phyloP scores from a whole-genome alignment of 305 asterid species.

The Solanum chacoense region DNA sequence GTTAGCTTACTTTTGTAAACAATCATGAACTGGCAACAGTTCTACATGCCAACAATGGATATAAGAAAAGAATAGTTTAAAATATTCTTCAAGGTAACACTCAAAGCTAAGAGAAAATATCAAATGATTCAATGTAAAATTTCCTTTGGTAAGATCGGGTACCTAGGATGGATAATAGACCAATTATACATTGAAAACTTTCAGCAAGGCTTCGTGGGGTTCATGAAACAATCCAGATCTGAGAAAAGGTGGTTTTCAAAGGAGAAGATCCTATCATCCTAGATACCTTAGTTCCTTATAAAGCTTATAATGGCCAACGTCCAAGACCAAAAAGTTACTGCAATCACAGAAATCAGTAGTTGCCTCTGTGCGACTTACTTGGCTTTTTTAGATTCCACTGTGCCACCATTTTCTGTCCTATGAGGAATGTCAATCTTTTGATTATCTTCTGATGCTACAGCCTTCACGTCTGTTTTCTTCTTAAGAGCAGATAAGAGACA shows the following conservation, averaged over 20 bases:
- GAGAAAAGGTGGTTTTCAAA: neutral
- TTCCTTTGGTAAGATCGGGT: neutral
- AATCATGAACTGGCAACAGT: neutral
- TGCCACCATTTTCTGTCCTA: constrained; percentile 21
- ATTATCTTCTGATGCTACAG: constrained; percentile 11
- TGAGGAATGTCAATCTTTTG: constrained; percentile 19
- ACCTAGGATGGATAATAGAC: neutral
- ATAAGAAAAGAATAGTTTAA: neutral
- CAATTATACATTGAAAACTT: neutral
- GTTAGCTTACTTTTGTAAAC: neutral
- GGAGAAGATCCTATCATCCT: neutral
- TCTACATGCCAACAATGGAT: neutral
- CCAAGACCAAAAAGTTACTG: neutral
- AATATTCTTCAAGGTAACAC: neutral
- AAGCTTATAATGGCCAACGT: neutral
- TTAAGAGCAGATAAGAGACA: constrained; percentile 26
- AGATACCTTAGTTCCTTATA: neutral
- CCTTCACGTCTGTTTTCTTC: constrained; percentile 13
- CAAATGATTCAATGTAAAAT: neutral
- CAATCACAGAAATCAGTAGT: neutral
- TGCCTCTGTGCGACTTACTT: neutral
- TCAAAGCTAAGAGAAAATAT: neutral
- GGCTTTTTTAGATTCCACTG: constrained; percentile 17
- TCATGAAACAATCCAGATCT: neutral
- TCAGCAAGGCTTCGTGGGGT: neutral